A percentile compares a stretch with the other conserved stretches of the same genome.
phyloP scores from a whole-genome alignment of 2,329 filamentous ascomycete genomes.

The Beauveria caledonica region DNA sequence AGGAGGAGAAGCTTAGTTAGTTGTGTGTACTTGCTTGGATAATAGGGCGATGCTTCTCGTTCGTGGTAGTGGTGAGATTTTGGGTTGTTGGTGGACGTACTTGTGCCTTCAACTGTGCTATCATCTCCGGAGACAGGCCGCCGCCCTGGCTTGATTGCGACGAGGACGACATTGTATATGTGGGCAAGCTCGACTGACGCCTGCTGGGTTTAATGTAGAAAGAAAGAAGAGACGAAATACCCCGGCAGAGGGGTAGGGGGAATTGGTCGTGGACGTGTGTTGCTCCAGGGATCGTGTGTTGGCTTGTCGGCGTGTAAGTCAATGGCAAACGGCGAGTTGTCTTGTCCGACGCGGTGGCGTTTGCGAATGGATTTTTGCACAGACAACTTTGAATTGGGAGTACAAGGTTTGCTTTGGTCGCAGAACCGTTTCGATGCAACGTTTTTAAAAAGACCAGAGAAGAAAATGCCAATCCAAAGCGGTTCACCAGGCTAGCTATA shows the following conservation, averaged over 20 bases:
- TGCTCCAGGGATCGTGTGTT: no score
- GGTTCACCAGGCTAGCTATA: neutral
- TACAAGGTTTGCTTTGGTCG: no score
- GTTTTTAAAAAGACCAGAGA: neutral
- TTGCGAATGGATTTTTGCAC: no score
- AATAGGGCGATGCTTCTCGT: neutral
- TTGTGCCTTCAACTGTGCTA: neutral
- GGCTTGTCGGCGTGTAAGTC: no score
- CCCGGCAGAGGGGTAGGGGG: no score
- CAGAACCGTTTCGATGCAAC: no score
- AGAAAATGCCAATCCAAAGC: neutral
- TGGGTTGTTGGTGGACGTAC: neutral
- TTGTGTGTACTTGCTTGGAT: neutral
- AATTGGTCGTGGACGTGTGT: no score
- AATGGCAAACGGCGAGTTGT: no score
- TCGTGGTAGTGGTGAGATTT: neutral
- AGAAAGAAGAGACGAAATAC: neutral
- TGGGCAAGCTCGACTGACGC: neutral
- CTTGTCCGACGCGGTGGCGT: no score
- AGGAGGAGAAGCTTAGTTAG: constrained; percentile 6
- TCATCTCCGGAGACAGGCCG: neutral
- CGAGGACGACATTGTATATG: neutral
- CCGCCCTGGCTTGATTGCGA: neutral
- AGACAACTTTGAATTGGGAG: no score
- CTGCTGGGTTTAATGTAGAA: no score